Percentiles rank a stretch among this genome's conserved stretches.
These are phyloP conservation scores for Malus hybrid DNA, from an alignment of 331 rosid genomes.

Conservation along the genomic window DNA sequence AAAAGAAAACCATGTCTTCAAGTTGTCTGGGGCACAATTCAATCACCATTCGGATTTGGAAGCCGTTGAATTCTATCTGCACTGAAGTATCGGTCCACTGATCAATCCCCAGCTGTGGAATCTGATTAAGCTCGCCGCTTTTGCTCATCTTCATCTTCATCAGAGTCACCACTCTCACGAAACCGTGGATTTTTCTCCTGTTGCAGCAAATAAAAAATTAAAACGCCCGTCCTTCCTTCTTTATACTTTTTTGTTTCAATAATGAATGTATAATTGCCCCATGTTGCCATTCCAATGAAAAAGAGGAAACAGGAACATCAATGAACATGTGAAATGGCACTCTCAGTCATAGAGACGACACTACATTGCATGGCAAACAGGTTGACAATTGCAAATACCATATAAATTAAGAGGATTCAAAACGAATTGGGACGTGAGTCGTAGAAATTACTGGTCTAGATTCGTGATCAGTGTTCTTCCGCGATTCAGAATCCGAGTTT, in stretches of 20 bases:
- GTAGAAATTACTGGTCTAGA: conserved; percentile 66
- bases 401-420: background rate
- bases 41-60: background rate
- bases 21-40: background rate
- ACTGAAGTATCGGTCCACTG: background rate
- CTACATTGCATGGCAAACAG: background rate
- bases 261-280: conserved; percentile 4
- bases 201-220: background rate
- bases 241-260: background rate
- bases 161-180: conserved; percentile 98
- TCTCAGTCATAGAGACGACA: background rate
- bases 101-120: background rate
- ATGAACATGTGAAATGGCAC: background rate
- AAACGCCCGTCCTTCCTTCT: background rate
- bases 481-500: conserved; percentile 55
- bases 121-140: conserved; percentile 41
- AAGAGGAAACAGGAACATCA: background rate
- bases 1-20: conserved; percentile 1
- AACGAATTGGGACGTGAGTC: conserved; percentile 2
- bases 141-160: conserved; percentile 86
- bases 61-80: background rate
- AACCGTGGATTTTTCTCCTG: conserved; percentile 98
- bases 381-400: background rate
- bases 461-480: conserved; percentile 67
- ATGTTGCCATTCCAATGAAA: background rate